Evolutionary conservation across 305 asterid species (phyloP).

Genomic region (Fraxinus dipetala): DNA sequence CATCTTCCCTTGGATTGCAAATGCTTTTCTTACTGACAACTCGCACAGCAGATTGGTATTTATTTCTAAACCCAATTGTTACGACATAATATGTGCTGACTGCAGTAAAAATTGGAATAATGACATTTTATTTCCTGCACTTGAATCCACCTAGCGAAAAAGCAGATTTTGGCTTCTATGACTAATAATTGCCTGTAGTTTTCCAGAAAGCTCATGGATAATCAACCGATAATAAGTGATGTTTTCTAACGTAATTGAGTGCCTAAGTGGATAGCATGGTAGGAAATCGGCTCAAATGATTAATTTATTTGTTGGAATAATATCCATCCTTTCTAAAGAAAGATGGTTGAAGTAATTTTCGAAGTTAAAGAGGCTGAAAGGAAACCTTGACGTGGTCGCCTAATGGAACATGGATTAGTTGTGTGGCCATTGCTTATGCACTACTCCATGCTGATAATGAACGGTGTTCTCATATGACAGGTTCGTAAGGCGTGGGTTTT

Average conservation of each 20-base stretch:
- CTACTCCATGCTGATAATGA: neutral
- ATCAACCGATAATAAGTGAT: neutral
- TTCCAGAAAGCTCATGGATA: neutral
- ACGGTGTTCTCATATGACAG: slow-evolving; percentile 29
- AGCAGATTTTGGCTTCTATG: neutral
- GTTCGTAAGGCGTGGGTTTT: slow-evolving; percentile 94
- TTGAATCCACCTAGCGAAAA: neutral
- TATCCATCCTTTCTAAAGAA: neutral
- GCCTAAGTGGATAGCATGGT: neutral
- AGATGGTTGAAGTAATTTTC: neutral
- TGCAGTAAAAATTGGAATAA: neutral
- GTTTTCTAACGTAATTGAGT: neutral
- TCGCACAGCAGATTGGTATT: slow-evolving; percentile 93
- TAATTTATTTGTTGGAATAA: neutral
- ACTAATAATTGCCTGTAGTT: neutral
- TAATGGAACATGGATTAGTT: neutral
- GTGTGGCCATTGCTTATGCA: neutral
- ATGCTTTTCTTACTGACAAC: slow-evolving; percentile 83
- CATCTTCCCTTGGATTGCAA: slow-evolving; percentile 69
- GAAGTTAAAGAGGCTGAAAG: neutral
- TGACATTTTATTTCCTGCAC: neutral
- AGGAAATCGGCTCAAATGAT: neutral
- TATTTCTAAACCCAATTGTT: neutral
- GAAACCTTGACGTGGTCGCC: neutral
- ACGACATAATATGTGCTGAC: neutral